These are phyloP conservation scores for Rhododendron griersonianum DNA, from an alignment of 148 eudicot genomes.

Conservation along the genomic window DNA sequence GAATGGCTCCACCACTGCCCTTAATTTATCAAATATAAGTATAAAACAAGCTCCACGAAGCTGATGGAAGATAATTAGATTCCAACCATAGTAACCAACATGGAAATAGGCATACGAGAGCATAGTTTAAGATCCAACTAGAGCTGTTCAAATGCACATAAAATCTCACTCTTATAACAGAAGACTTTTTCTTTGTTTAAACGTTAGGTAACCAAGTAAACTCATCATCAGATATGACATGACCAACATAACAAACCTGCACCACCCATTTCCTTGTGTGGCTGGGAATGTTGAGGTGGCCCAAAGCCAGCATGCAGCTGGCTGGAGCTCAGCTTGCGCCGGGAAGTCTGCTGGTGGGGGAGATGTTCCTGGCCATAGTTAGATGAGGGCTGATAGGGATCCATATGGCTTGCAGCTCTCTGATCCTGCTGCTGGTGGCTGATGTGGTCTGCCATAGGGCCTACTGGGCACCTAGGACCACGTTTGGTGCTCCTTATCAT, in stretches of 20 bases:
- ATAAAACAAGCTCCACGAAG: not conserved
- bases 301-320: conserved; percentile 2
- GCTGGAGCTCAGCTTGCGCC: conserved; percentile 9
- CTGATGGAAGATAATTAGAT: not conserved
- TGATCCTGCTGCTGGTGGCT: conserved; percentile 14
- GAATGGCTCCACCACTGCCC: not conserved
- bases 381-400: conserved; percentile 5
- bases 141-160: not conserved
- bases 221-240: not conserved
- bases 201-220: not conserved
- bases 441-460: conserved; percentile 13
- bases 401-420: conserved; percentile 6
- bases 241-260: conserved; percentile 6
- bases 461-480: conserved; percentile 5
- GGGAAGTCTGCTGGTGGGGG: conserved; percentile 14
- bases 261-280: not conserved
- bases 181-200: too few relatives aligned
- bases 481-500: conserved; percentile 14
- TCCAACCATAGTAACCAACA: not conserved
- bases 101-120: not conserved
- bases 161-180: not conserved
- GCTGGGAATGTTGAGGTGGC: not conserved
- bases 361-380: not conserved
- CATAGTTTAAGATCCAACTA: not conserved
- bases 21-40: not conserved